Evolutionary conservation across 1,139 yeast species (phyloP), one percentile per base, ranked within the genome.

Genomic region (Pichia cactophila): DNA sequence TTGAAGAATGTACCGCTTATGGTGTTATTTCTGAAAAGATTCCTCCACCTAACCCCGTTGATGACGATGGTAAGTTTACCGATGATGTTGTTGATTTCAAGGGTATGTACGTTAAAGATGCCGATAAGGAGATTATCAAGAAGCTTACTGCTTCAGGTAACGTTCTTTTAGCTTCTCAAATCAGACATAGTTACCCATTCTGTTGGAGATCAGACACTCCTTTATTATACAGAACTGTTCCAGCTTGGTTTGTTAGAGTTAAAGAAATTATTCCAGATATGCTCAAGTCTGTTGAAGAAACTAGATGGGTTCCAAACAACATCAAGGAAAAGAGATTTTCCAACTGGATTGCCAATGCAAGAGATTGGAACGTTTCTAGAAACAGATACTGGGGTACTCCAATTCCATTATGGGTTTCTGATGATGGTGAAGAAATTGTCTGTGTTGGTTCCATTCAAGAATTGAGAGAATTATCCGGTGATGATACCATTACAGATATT

Each of bases 181-280:
- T 92, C 56, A 82, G 83, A 73, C 99, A 92, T 77, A 85, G 95
- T 69, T 92, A 92, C 69, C 98, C 99, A 62, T 92, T 92, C 83
- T 92, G 99, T 74, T 92, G 99, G 99, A 85, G 99, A 78, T 90
- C 97, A 4, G 98, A 92, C 67, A 94, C 99, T 40, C 99, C 99
- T 47, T 80, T 92, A 68, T 71, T 92, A 60, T 94, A 92, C 75
- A 83, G 95, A 73, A 83, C 96, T 44, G 97, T 92, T 56, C 98
- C 99, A 46, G 94, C 97, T 33, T 92, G 99, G 99, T 94, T 94
- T 62, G 95, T 92, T 53, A 86, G 95, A 67, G 85, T 92, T 52
- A 80, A 79, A 56, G 90, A 87, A 54, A 77, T 86, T 63, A 79
- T 90, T 59, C 97, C 97, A 47, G 80, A 87, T 63, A 88, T 94